A percentile compares a stretch with the other conserved stretches of the same genome.
Evolutionary conservation across 2,329 filamentous ascomycete genomes (phyloP).

Genomic region (Ophiostoma sp.): DNA sequence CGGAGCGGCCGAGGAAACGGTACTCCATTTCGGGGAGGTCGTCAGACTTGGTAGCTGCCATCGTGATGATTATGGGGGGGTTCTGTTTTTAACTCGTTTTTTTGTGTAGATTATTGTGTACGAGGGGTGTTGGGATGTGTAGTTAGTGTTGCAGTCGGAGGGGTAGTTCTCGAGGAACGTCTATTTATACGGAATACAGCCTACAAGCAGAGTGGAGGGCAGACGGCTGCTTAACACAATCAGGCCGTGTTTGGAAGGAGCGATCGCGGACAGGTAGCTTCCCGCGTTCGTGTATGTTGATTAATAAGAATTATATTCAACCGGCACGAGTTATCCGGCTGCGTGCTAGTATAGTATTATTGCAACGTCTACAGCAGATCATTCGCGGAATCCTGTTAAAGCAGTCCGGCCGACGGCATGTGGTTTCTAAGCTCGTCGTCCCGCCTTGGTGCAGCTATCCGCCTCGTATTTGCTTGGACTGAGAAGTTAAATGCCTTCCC

Average conservation of each 20-base stretch:
- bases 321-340: not conserved
- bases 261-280: not conserved
- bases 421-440: not conserved
- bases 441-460: not conserved
- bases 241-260: not conserved
- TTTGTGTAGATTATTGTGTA: not conserved
- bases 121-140: not conserved
- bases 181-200: not conserved
- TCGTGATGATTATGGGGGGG: not conserved
- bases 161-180: not conserved
- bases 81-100: not conserved
- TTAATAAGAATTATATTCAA: not conserved
- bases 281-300: not conserved
- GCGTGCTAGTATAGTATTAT: not conserved
- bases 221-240: not conserved
- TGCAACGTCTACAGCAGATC: not conserved
- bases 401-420: not conserved
- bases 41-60: slow-evolving; percentile 13
- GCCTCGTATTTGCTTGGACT: not conserved
- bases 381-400: not conserved
- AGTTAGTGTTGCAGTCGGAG: not conserved
- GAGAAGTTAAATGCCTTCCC: not conserved
- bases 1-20: slow-evolving; percentile 23
- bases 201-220: not conserved
- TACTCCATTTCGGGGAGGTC: slow-evolving; percentile 24